Percentiles rank a stretch among this genome's conserved stretches.
Evolutionary conservation across 768 basidiomycete species (phyloP).

Genomic region (Stropharia rugosoannulata): DNA sequence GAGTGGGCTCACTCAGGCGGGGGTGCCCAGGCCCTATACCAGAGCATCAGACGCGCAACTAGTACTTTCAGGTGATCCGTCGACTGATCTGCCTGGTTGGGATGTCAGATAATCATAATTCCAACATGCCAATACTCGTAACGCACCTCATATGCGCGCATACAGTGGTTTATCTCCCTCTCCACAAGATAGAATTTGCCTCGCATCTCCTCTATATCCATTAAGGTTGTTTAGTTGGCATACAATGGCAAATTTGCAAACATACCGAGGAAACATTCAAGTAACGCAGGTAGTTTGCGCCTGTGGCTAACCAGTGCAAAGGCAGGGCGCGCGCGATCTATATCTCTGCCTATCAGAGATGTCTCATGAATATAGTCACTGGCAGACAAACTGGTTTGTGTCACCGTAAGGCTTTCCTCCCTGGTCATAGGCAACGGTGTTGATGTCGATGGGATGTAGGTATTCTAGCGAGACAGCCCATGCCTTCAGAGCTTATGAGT

Average conservation of each 20-base stretch:
- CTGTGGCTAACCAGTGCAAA: slow-evolving; percentile 59
- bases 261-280: slow-evolving; percentile 75
- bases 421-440: slow-evolving; percentile 10
- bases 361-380: slow-evolving; percentile 2
- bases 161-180: slow-evolving; percentile 55
- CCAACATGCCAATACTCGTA: not conserved
- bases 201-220: slow-evolving; percentile 57
- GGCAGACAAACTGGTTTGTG: not conserved
- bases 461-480: slow-evolving; percentile 57
- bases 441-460: slow-evolving; percentile 55
- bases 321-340: slow-evolving; percentile 49
- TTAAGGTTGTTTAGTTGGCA: not conserved
- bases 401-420: slow-evolving; percentile 13
- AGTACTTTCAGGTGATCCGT: slow-evolving; percentile 51
- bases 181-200: slow-evolving; percentile 57
- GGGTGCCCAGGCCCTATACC: slow-evolving; percentile 79
- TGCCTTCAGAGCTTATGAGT: slow-evolving; percentile 37
- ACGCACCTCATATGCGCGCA: slow-evolving; percentile 63
- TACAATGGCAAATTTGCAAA: not conserved
- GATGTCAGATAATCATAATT: not conserved
- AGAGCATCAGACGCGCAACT: slow-evolving; percentile 59
- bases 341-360: slow-evolving; percentile 33
- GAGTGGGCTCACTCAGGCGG: slow-evolving; percentile 49
- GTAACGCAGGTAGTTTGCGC: slow-evolving; percentile 57
- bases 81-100: slow-evolving; percentile 38